These are phyloP conservation scores for Malus hybrid DNA, from an alignment of 331 rosid species.

Conservation along the genomic window DNA sequence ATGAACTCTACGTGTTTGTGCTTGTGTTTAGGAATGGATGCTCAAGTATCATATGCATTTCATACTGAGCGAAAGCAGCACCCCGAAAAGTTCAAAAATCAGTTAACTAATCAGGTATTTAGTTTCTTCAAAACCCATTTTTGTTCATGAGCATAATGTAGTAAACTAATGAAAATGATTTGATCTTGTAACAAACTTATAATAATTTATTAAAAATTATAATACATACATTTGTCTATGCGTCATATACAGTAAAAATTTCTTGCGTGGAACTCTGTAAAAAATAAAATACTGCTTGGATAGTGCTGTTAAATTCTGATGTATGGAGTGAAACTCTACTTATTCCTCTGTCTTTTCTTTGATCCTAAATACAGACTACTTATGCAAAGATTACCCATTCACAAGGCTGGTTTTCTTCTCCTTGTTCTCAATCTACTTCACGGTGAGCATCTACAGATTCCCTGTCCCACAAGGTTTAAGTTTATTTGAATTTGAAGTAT, in stretches of 20 bases:
- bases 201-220: no score
- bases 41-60: constrained; percentile 95
- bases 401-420: constrained; percentile 89
- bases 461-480: no score
- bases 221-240: no score
- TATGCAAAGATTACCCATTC: constrained; percentile 77
- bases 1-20: constrained; percentile 9
- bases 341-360: background rate
- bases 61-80: constrained; percentile 88
- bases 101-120: constrained; percentile 76
- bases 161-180: no score
- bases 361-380: constrained; percentile 46
- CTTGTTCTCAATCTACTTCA: constrained; percentile 50
- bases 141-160: background rate
- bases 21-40: constrained; percentile 79
- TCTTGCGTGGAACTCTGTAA: no score
- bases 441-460: constrained; percentile 31
- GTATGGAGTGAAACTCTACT: constrained; percentile 1
- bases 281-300: no score
- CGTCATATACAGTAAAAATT: background rate
- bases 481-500: no score
- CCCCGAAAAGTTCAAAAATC: constrained; percentile 92
- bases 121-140: background rate
- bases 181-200: background rate
- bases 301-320: no score